Evolutionary conservation across 2,329 filamentous ascomycete species (phyloP), one percentile per base, ranked within the genome.

Genomic region (Xylariales sp.): DNA sequence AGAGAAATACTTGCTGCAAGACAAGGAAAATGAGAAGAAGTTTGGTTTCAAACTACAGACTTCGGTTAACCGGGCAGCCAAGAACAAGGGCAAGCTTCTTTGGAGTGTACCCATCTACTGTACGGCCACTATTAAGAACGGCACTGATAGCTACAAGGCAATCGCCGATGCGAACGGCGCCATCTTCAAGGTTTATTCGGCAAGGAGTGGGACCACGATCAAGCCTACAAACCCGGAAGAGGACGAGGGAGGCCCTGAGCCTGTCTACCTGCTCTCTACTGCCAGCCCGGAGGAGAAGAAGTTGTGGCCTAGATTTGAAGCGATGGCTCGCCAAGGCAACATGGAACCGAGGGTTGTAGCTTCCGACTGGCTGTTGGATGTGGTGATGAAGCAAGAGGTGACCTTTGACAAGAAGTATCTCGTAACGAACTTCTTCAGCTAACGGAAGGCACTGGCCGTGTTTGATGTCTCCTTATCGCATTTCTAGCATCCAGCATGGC

Each of bases 121-220:
- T 57, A 88, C 89, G 0, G 77, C 85, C 29, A 76, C 78, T 28
- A 83, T 97, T 43, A 78, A 77, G 27, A 90, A 91, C 45, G 89
- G 89, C 0, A 79, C 83, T 32, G 87, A 91, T 1, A 90, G 85
- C 36, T 97, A 88, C 68, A 84, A 84, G 54, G 76, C 81, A 25
- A 96, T 98, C 48, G 85, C 91, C 35, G 80, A 85, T 56, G 83
- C 87, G 40, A 98, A 98, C 58, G 89, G 91, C 12, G 93, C 90
- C 17, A 78, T 81, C 18, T 94, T 91, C 60, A 74, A 81, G 54
- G 65, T 85, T 16, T 97, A 89, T 65, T 76, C 78, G 20, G 85
- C 85, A 6, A 79, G 87, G 14, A 80, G 84, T 44, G 82, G 81
- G 3, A 72, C 81, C 18, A 80, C 75, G 2, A 81, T 84, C 51